Base-by-base conservation (phyloP, 768 basidiomycete genomes). In the Amanita pallidorosea region DNA sequence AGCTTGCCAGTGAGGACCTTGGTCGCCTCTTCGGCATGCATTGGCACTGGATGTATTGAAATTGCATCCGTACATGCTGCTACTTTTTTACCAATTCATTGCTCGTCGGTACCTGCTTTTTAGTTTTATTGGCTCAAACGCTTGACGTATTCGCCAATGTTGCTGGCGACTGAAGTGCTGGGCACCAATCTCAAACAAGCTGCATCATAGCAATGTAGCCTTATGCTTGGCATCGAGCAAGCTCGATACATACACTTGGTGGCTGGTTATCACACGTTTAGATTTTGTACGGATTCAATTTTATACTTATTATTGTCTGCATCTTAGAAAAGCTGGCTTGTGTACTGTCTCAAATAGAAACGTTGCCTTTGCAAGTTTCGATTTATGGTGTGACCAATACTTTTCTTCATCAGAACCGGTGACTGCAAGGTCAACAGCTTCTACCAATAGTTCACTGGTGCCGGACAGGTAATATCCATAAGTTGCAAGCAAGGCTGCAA, bases 1-100 rank as follows among this genome's bases (percentile, higher is more conserved):
- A 54, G 6, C 69, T 88, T 36, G 77, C 81, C 1, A 53, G 56
- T 51, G 40, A 46, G 12, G 45, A 58, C 33, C 37, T 73, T 8
- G 86, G 86, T 11, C 80, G 83, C 54, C 60, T 88, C 55, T 43
- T 15, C 38, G 60, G 57, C 44, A 61, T 85, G 25, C 59, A 55
- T 7, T 87, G 86, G 83, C 22, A 36, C 15, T 83, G 74, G 73
- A 17, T 55, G 29, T 29, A 4, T 29, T 29, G 29, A 64, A 62
- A 43, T 50, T 36, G 53, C 38, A 40, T 47, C 27, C 50, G 45
- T 27, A 37, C 8, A 44, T 34, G 11, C 31, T 7, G 4, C 49
- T 36, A 47, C 53, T 54, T n/a, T 49, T 49, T 45, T 54, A 55
- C 53, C 50, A 38, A 52, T 53, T 23, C 31, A 38, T 54, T 47